Base-by-base conservation (phyloP, 306 rosid species). In the Astragalus glycyphyllos region DNA sequence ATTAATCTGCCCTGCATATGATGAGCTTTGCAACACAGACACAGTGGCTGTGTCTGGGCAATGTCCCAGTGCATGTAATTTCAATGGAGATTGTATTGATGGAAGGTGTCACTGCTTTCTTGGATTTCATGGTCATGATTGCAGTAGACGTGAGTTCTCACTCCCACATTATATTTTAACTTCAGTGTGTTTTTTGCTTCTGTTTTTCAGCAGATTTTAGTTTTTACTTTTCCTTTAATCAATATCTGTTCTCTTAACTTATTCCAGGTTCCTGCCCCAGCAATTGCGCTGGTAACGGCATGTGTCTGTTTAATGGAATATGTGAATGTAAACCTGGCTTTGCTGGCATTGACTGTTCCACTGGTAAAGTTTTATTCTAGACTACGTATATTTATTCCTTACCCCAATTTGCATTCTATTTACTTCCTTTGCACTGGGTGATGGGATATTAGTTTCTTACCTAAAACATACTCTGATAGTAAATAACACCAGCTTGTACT, bases 51-150 rank as follows among this genome's bases (percentile, higher is more conserved):
- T 70, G 51, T 46, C 90, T 40, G 96, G 93, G 35, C 85, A 84
- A 74, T 92, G 98, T 77, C 90, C 97, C 45, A 84, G 76, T 56
- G 83, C 85, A 23, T 92, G 98, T 79, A 86, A 81, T 72, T 90
- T 88, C 62, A 90, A 86, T 77, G 97, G 97, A 68, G 96, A 90
- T 80, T 92, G 98, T 73, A 84, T 92, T 70, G 88, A 84, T 51
- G 97, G 96, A 82, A 86, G 76, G 67, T 92, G 98, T 71, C 82
- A 75, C 68, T 92, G 98, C 65, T 90, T 90, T 82, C 83, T 82
- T 41, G 97, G 97, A 75, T 86, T 84, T 80, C 83, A 82, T 61
- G 97, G 91, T 79, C 80, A 82, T 20, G 93, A 90, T 77, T 92
- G 98, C 85, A 77, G 85, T 65, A 77, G 79, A 79, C 93, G 97